Evolutionary conservation across 345 rosid species (phyloP).

Genomic region (Xanthoceras sorbifolium): DNA sequence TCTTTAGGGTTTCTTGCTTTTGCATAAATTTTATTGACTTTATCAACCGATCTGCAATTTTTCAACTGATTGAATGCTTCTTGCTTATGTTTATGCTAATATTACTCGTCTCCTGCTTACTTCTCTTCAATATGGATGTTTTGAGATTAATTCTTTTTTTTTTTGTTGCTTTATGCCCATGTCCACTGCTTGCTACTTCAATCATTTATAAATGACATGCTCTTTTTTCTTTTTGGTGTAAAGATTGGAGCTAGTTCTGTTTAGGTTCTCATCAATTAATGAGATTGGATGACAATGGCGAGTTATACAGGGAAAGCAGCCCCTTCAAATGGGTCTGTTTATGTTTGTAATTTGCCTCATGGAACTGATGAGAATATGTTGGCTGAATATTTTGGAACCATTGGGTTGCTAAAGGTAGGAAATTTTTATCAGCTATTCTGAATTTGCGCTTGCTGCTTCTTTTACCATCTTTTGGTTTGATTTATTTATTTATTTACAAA

Average conservation of each 20-base stretch:
- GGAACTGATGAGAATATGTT: conserved; percentile 89
- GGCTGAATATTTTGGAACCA: conserved; percentile 92
- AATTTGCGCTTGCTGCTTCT: neutral
- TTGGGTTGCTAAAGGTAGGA: conserved; percentile 88
- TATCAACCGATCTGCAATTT: too few relatives aligned
- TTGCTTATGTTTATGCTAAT: too few relatives aligned
- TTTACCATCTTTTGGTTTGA: neutral
- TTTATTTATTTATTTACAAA: too few relatives aligned
- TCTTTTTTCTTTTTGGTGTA: neutral
- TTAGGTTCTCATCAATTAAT: conserved; percentile 29
- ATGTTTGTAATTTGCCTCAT: conserved; percentile 79
- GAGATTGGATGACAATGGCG: conserved; percentile 66
- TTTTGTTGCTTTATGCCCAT: too few relatives aligned
- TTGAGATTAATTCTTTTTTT: too few relatives aligned
- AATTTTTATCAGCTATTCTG: neutral
- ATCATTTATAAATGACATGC: too few relatives aligned
- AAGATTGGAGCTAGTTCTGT: neutral
- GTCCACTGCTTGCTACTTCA: too few relatives aligned
- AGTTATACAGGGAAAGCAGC: conserved; percentile 60
- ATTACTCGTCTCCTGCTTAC: too few relatives aligned
- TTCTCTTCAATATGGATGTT: too few relatives aligned
- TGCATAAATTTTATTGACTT: too few relatives aligned
- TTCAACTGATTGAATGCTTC: too few relatives aligned
- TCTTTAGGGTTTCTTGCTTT: too few relatives aligned
- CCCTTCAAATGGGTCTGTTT: conserved; percentile 71